phyloP scores from a whole-genome alignment of 768 basidiomycete genomes.

The Psilocybe sp. region DNA sequence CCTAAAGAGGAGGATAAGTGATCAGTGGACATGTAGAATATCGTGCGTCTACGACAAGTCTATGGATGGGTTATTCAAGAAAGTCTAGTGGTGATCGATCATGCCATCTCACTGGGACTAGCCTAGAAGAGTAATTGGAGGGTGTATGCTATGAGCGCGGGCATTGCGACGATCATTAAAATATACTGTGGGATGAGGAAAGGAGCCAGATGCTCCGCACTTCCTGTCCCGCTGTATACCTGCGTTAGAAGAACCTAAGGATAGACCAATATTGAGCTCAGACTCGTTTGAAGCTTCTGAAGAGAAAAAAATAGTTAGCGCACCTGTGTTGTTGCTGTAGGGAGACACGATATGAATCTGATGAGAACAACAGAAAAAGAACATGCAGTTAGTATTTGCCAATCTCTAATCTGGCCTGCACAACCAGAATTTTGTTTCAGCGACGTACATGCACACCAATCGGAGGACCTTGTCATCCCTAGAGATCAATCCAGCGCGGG shows the following conservation, averaged over 20 bases:
- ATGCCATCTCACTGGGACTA: no score
- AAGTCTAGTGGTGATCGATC: no score
- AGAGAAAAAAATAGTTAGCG: neutral
- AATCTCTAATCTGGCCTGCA: neutral
- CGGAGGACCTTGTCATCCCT: constrained; percentile 54
- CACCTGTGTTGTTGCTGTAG: constrained; percentile 60
- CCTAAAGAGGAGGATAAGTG: no score
- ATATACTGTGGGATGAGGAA: constrained; percentile 65
- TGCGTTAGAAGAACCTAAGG: constrained; percentile 60
- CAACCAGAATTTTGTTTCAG: constrained; percentile 1
- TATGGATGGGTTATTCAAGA: no score
- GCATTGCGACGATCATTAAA: constrained; percentile 51
- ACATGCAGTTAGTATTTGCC: neutral
- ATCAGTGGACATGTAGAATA: no score
- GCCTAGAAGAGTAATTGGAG: constrained; percentile 40
- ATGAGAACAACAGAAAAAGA: neutral
- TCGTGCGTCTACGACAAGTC: no score
- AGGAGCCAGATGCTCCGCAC: constrained; percentile 55
- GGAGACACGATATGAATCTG: constrained; percentile 60
- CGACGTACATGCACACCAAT: constrained; percentile 66
- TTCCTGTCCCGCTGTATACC: constrained; percentile 63
- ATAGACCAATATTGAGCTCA: neutral
- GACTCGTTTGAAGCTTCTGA: neutral
- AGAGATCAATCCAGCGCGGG: constrained; percentile 42
- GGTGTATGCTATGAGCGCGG: constrained; percentile 44